Base-by-base conservation (phyloP, 1,284 basidiomycete genomes). In the Cryptococcus wingfieldii region DNA sequence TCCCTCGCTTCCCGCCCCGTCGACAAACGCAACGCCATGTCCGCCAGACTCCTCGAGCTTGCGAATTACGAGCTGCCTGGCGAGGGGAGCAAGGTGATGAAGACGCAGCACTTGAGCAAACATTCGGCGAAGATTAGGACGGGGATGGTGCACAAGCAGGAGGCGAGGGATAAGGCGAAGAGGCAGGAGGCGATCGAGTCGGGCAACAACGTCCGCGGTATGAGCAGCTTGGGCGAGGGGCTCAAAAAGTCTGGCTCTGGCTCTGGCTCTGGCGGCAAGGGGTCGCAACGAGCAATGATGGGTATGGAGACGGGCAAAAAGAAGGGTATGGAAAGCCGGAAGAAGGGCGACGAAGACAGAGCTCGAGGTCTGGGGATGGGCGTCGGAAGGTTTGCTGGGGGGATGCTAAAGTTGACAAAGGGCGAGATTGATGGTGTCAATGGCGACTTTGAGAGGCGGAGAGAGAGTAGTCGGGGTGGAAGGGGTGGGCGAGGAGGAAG, bases 311-410 rank as follows among this genome's bases (percentile, higher is more conserved):
- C 48, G 41, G 59, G 62, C 27, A 71, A 69, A 67, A 75, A 76
- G 63, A 74, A 72, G 64, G 74, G 74, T 42, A 74, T 74, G 72
- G 60, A 55, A 5, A 62, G 64, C 12, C 62, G 63, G 47, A 73
- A 66, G 47, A 62, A 65, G 52, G 63, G 56, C 39, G 57, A 55
- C 31, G 56, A 48, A 14, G 66, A 63, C 47, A 62, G 71, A 39
- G 68, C 68, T 16, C 64, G 67, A 53, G 77, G 77, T 5, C 60
- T 78, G 53, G 62, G 64, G 12, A 74, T 71, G 66, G 77, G 77
- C n/a, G 60, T 77, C 6, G 77, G 77, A 1, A 65, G 58, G 53
- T 78, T 75, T 59, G 60, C 67, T 46, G 60, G 63, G 19, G 77
- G 77, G 2, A 68, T 71, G 49, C 59, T 78, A 50, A 74, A 61